Evolutionary conservation across 306 rosid species (phyloP).

Genomic region (Gastrolobium bilobum): DNA sequence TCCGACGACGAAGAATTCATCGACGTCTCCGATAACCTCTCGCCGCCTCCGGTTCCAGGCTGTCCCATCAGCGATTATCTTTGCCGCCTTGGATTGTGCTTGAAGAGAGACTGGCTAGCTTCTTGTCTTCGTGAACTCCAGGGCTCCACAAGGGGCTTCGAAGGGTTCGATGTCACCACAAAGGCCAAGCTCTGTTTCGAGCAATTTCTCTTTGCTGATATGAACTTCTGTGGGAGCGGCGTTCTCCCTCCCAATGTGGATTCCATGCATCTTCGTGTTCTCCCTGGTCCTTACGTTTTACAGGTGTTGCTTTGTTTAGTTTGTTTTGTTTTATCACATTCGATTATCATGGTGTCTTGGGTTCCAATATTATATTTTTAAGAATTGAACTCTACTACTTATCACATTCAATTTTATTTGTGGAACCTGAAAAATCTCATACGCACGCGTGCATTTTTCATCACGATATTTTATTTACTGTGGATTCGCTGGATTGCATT

Average conservation of each 20-base stretch:
- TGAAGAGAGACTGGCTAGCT: conserved; percentile 72
- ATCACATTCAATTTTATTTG: neutral
- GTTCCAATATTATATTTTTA: neutral
- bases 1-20: conserved; percentile 75
- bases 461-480: neutral
- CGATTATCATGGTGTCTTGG: neutral
- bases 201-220: conserved; percentile 74
- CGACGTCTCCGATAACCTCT: conserved; percentile 68
- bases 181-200: conserved; percentile 82
- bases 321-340: neutral
- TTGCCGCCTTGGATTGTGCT: conserved; percentile 61
- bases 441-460: neutral
- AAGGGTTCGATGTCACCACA: conserved; percentile 55
- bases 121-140: conserved; percentile 63
- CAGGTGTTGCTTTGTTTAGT: conserved; percentile 58
- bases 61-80: conserved; percentile 72
- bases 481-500: conserved; percentile 15
- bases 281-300: conserved; percentile 84
- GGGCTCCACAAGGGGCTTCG: conserved; percentile 55
- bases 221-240: conserved; percentile 73
- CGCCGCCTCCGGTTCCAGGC: conserved; percentile 52
- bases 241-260: conserved; percentile 74
- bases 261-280: conserved; percentile 76
- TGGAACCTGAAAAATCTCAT: conserved; percentile 9
- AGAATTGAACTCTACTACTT: no score